Conservation (phyloP, 371 early-diverging fungal species). For the Lichtheimia ramosa region DNA sequence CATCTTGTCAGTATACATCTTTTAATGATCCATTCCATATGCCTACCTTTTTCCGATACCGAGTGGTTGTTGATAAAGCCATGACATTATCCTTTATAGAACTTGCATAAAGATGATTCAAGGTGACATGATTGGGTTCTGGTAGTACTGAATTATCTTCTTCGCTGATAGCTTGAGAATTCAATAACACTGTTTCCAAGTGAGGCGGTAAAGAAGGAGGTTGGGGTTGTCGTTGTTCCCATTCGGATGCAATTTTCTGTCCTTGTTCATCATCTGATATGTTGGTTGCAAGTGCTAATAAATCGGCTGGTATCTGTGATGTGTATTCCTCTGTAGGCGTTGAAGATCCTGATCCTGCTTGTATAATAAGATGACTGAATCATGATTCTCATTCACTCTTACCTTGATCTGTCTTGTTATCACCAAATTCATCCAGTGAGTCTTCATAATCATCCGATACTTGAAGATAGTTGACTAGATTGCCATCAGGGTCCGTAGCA, state of each 20-base stretch:
- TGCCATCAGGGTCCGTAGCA: constrained; percentile 92
- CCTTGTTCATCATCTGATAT: constrained; percentile 18
- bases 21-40: constrained; percentile 10
- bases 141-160: constrained; percentile 82
- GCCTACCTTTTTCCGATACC: constrained; percentile 84
- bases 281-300: constrained; percentile 29
- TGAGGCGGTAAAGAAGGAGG: constrained; percentile 93
- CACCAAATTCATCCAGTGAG: constrained; percentile 49
- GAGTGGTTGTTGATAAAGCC: constrained; percentile 86
- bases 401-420: constrained; percentile 23
- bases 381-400: not conserved
- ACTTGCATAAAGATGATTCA: constrained; percentile 96
- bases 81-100: constrained; percentile 95
- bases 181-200: constrained; percentile 87
- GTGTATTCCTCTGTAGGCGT: constrained; percentile 67
- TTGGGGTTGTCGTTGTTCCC: constrained; percentile 50
- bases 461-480: constrained; percentile 92
- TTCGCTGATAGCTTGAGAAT: constrained; percentile 65
- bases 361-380: constrained; percentile 1
- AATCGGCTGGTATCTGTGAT: constrained; percentile 63
- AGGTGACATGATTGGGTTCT: constrained; percentile 90
- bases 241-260: constrained; percentile 18
- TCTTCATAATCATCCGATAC: constrained; percentile 64
- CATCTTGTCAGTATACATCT: too few species aligned
- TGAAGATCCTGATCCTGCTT: constrained; percentile 26